Evolutionary conservation across 78 protist species (phyloP).

Genomic region (Dictyostelium capitatum): DNA sequence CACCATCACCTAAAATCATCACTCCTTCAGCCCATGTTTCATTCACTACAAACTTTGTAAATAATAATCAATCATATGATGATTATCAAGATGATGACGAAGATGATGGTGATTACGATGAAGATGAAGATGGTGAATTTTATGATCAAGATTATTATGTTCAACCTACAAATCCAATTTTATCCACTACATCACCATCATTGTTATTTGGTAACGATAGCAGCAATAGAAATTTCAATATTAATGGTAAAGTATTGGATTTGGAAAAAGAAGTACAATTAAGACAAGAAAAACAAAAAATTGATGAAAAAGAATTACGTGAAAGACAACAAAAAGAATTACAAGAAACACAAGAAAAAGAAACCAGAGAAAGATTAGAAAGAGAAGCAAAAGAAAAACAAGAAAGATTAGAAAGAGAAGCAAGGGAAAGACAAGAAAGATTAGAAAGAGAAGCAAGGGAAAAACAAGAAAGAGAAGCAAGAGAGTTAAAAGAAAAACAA

Average conservation of each 20-base stretch:
- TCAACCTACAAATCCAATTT: neutral
- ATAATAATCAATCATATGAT: conserved; percentile 5
- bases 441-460: neutral
- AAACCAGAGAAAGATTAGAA: too few species aligned
- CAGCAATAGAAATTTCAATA: neutral
- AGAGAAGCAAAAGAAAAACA: too few species aligned
- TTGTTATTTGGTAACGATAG: neutral
- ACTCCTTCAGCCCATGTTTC: neutral
- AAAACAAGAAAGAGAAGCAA: neutral
- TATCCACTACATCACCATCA: neutral
- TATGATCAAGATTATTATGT: conserved; percentile 1
- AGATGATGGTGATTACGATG: conserved; percentile 15
- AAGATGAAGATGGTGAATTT: conserved; percentile 17
- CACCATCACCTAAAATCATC: neutral
- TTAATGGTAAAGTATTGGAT: neutral
- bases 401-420: neutral
- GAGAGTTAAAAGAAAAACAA: neutral
- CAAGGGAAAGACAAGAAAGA: conserved; percentile 7
- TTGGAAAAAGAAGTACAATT: neutral
- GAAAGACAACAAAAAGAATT: too few species aligned
- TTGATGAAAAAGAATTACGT: too few species aligned
- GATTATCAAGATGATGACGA: neutral
- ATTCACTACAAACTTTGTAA: neutral
- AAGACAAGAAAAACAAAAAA: too few species aligned
- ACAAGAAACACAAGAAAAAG: too few species aligned